Conservation (phyloP, 768 basidiomycete genomes). For the Trametes villosa region DNA sequence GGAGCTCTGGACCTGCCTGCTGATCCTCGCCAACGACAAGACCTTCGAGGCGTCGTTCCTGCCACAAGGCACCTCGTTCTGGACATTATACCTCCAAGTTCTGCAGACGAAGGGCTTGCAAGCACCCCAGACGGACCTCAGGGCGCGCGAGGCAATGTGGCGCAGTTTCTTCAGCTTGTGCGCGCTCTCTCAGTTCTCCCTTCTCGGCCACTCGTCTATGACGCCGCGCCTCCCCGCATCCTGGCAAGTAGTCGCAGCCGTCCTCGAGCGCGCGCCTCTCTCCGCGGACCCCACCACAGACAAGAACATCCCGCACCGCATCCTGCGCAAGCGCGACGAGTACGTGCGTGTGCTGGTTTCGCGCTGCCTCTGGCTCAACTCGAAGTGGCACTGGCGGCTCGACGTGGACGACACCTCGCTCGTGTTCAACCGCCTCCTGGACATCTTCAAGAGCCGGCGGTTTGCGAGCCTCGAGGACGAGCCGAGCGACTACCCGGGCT, state of each 20-base stretch:
- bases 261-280: constrained; percentile 64
- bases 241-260: constrained; percentile 68
- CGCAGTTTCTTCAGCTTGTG: constrained; percentile 67
- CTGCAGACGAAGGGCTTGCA: constrained; percentile 19
- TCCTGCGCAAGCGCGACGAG: constrained; percentile 60
- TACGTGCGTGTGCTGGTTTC: constrained; percentile 72
- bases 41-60: constrained; percentile 5
- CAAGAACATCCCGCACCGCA: constrained; percentile 38
- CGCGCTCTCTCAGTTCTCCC: constrained; percentile 79
- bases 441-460: constrained; percentile 77
- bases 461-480: constrained; percentile 73
- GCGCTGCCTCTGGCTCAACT: constrained; percentile 74
- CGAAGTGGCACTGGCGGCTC: constrained; percentile 79
- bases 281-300: constrained; percentile 51
- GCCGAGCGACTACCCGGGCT: constrained; percentile 68
- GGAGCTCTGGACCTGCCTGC: constrained; percentile 77
- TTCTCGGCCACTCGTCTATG: constrained; percentile 49
- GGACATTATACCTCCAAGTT: constrained; percentile 39
- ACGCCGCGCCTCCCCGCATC: constrained; percentile 49
- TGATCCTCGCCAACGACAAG: constrained; percentile 49
- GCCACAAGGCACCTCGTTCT: constrained; percentile 40
- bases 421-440: constrained; percentile 66
- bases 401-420: constrained; percentile 54
- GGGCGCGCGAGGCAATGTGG: constrained; percentile 75
- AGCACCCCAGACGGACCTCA: constrained; percentile 38